Conservation (phyloP, 177 flowering plant species). For the Vitis hybrid region DNA sequence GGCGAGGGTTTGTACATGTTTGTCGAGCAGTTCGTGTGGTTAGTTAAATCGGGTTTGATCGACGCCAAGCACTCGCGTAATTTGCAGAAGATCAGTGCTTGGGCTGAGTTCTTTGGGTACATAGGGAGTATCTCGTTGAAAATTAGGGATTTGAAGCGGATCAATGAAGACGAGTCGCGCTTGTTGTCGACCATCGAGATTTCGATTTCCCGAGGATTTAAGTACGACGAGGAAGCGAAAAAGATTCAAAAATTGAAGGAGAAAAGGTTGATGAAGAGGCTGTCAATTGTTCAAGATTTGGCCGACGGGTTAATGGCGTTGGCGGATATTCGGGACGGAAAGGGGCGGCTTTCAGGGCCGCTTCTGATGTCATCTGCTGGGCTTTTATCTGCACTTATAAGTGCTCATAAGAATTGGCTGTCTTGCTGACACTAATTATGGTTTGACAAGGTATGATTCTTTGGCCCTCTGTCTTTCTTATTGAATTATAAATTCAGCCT, state of each 20-base stretch:
- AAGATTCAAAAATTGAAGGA: slow-evolving; percentile 44
- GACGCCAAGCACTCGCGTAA: slow-evolving; percentile 33
- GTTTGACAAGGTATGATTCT: slow-evolving; percentile 6
- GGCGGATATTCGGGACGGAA: slow-evolving; percentile 75
- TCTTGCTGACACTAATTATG: slow-evolving; percentile 54
- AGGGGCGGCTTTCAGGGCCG: slow-evolving; percentile 64
- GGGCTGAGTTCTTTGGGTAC: slow-evolving; percentile 82
- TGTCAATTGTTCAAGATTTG: slow-evolving; percentile 82
- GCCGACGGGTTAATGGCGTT: slow-evolving; percentile 88
- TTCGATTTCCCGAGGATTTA: slow-evolving; percentile 33
- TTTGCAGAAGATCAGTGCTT: slow-evolving; percentile 68
- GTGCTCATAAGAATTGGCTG: slow-evolving; percentile 93
- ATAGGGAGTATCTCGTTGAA: slow-evolving; percentile 73
- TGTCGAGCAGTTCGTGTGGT: slow-evolving; percentile 84
- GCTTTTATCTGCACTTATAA: slow-evolving; percentile 77
- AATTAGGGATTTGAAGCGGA: slow-evolving; percentile 53
- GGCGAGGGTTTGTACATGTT: slow-evolving; percentile 86
- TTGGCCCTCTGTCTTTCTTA: background rate
- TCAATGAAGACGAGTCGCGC: slow-evolving; percentile 44
- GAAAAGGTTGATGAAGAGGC: slow-evolving; percentile 67
- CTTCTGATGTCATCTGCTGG: slow-evolving; percentile 70
- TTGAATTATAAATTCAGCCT: background rate
- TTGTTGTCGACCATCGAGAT: slow-evolving; percentile 39
- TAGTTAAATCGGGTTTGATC: slow-evolving; percentile 77
- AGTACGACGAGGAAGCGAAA: slow-evolving; percentile 28